Conservation (phyloP, 257 asterid species). For the Primulina huaijiensis region DNA sequence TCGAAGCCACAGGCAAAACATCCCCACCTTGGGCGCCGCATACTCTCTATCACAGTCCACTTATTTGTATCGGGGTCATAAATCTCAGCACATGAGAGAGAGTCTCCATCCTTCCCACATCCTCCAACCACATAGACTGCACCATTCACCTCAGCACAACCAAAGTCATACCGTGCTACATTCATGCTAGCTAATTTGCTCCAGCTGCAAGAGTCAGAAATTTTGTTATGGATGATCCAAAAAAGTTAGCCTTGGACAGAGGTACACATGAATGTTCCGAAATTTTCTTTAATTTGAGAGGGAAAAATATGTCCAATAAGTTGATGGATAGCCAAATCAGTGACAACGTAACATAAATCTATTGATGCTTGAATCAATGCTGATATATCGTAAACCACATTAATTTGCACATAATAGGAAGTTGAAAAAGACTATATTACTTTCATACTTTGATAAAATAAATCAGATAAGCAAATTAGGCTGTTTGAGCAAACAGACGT, state of each 20-base stretch:
- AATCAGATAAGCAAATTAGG: neutral
- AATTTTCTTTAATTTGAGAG: neutral
- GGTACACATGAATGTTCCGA: neutral
- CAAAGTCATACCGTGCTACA: conserved; percentile 75
- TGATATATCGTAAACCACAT: neutral
- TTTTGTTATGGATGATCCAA: neutral
- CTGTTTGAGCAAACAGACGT: neutral
- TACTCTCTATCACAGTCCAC: conserved; percentile 62
- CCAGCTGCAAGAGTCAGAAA: conserved; percentile 54
- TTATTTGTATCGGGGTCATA: conserved; percentile 54
- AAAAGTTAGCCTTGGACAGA: neutral
- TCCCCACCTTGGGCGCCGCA: conserved; percentile 76
- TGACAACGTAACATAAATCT: too few species aligned
- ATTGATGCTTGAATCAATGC: neutral
- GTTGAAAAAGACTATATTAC: too few species aligned
- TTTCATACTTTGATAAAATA: neutral
- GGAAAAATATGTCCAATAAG: neutral
- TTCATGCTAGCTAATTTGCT: conserved; percentile 70
- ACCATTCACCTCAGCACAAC: conserved; percentile 78
- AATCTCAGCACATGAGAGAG: conserved; percentile 71
- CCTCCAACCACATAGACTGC: conserved; percentile 73
- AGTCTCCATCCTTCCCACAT: conserved; percentile 55
- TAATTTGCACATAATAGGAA: too few species aligned
- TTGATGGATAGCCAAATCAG: neutral
- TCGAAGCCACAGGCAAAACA: conserved; percentile 63